These are phyloP conservation scores for Kwoniella sp. DNA, from an alignment of 768 basidiomycete genomes.

Conservation along the genomic window DNA sequence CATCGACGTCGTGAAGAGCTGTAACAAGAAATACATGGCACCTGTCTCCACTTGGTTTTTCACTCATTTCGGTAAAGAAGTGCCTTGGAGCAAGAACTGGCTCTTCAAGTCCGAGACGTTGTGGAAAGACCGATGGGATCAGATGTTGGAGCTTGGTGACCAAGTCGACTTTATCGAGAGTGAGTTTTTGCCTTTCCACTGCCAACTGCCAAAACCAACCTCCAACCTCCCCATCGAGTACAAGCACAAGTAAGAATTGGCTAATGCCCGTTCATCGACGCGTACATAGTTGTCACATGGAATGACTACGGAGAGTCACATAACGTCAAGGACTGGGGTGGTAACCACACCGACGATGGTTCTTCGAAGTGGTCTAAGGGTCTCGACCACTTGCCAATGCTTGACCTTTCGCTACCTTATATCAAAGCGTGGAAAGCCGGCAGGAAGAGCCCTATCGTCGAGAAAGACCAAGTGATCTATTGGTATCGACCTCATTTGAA, in stretches of 20 bases:
- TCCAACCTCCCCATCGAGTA: no score
- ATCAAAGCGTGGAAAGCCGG: slow-evolving; percentile 55
- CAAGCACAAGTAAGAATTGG: no score
- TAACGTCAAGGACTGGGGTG: slow-evolving; percentile 50
- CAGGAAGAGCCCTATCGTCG: slow-evolving; percentile 31
- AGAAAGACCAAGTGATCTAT: slow-evolving; percentile 50
- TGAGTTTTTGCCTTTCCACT: slow-evolving; percentile 8
- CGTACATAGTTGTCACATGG: slow-evolving; percentile 46
- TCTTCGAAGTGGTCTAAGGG: slow-evolving; percentile 49
- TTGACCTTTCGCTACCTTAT: slow-evolving; percentile 53
- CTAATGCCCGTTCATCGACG: no score
- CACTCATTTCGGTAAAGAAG: slow-evolving; percentile 52
- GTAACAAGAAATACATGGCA: slow-evolving; percentile 43
- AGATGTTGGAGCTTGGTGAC: slow-evolving; percentile 42
- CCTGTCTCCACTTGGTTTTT: slow-evolving; percentile 48
- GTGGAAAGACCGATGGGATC: slow-evolving; percentile 52
- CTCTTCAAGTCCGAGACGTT: slow-evolving; percentile 51
- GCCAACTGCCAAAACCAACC: no score
- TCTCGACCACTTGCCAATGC: slow-evolving; percentile 51
- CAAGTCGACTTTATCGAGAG: slow-evolving; percentile 48
- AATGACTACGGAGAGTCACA: slow-evolving; percentile 54
- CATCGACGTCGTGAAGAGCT: slow-evolving; percentile 17
- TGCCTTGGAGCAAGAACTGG: slow-evolving; percentile 55
- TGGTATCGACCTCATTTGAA: slow-evolving; percentile 54
- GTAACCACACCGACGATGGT: slow-evolving; percentile 52